Conservation (phyloP, 1,139 yeast genomes). For the Magnusiomyces clavatus region DNA sequence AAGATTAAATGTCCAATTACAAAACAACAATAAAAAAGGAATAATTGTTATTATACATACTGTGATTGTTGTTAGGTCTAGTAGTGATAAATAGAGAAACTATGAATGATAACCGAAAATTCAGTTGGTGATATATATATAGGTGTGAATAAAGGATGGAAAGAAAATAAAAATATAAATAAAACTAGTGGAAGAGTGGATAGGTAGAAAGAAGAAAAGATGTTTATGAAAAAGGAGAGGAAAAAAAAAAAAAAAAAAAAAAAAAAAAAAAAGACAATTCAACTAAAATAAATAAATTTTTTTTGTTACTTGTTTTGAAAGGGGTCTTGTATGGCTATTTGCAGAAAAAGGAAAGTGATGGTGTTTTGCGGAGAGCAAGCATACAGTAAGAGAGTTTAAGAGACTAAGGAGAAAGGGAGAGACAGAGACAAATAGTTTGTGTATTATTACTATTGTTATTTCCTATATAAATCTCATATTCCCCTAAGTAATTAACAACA, state of each 20-base stretch:
- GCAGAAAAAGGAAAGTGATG: too few species aligned
- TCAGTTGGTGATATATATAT: too few species aligned
- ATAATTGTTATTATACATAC: background rate
- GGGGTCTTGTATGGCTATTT: too few species aligned
- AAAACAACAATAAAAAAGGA: too few species aligned
- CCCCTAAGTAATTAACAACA: too few species aligned
- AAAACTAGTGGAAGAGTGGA: background rate
- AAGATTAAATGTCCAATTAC: background rate
- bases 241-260: background rate
- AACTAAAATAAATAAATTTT: background rate
- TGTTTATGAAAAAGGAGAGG: background rate
- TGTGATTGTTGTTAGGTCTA: background rate
- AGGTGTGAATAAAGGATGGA: too few species aligned
- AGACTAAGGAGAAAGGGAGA: too few species aligned
- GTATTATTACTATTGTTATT: too few species aligned
- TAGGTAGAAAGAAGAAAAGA: slow-evolving; percentile 2
- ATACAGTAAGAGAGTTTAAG: too few species aligned
- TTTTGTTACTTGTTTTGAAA: background rate
- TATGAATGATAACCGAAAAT: background rate
- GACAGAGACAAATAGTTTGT: too few species aligned
- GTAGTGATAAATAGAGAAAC: background rate
- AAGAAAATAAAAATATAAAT: background rate
- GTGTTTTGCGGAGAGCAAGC: too few species aligned
- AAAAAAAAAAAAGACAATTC: background rate
- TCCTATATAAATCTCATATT: too few species aligned